Evolutionary conservation across 306 rosid species (phyloP), one percentile per base, ranked within the genome.

Genomic region (Vigna trinervia): DNA sequence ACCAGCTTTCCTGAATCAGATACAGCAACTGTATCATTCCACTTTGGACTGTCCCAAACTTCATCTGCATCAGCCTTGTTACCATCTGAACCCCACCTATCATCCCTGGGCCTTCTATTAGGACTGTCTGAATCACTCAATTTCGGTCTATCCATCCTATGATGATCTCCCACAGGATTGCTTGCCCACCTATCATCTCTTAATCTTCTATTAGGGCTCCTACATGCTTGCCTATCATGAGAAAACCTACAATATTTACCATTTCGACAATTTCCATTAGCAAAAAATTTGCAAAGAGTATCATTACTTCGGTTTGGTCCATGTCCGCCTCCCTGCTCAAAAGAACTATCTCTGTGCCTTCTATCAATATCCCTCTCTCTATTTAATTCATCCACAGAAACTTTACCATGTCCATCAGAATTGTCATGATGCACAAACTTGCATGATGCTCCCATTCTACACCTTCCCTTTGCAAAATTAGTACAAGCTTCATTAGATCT

Each of bases 181-280:
- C 65, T 75, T 43, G 87, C 87, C 95, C 90, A 61, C 69, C 85
- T 83, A 72, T 87, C 93, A 84, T 87, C 89, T 75, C 87, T 85
- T 26, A 64, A 81, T 81, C 88, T 92, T 80, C 97, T 87, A 79
- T 82, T 88, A 58, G 97, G 96, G 78, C 97, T 95, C 47, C 56
- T 80, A 85, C 54, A 75, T 58, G 87, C 66, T 75, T 84, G 96
- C 78, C 67, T 86, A 81, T 88, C 91, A 85, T 95, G 99, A 81
- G 98, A 89, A 87, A 86, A 96, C 81, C 91, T 88, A 84, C 99
- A 96, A 80, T 71, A 38, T 73, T 86, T 96, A 82, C 93, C 96
- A 80, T 96, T 92, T 34, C 99, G 97, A 80, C 99, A 96, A 77
- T 87, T 89, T 75, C 99, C 98, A 7, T 62, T 85, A 30, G 94